These are phyloP conservation scores for Saturnispora zaruensis DNA, from an alignment of 805 yeast species.

Conservation along the genomic window DNA sequence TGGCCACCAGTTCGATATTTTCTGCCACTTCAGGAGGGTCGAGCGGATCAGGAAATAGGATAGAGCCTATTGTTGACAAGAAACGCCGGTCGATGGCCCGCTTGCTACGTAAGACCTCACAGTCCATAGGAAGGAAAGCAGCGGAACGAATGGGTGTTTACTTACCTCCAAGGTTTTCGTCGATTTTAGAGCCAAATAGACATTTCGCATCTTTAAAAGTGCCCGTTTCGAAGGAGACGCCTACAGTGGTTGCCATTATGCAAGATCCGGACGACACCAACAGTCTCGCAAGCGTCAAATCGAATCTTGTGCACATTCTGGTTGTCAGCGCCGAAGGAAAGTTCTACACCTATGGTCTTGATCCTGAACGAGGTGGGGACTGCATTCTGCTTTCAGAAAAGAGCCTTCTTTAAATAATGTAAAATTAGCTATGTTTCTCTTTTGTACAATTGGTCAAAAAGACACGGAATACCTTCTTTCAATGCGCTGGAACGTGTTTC, in stretches of 20 bases:
- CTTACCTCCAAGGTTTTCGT: conserved; percentile 74
- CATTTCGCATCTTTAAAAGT: conserved; percentile 76
- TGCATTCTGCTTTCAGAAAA: conserved; percentile 68
- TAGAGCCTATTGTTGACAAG: conserved; percentile 64
- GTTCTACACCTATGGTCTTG: conserved; percentile 76
- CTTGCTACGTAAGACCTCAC: conserved; percentile 69
- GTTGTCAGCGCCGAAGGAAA: conserved; percentile 85
- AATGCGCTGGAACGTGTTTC: not conserved
- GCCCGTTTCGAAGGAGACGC: conserved; percentile 35
- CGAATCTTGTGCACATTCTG: conserved; percentile 41
- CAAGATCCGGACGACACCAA: conserved; percentile 14
- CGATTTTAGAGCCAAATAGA: conserved; percentile 82
- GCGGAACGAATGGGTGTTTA: conserved; percentile 88
- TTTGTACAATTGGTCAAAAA: not conserved
- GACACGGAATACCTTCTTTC: not conserved
- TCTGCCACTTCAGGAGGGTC: conserved; percentile 25
- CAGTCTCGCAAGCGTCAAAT: conserved; percentile 13
- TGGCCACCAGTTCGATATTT: conserved; percentile 15
- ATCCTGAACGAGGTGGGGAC: conserved; percentile 89
- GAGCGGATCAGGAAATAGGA: conserved; percentile 20
- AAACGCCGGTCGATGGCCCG: conserved; percentile 67
- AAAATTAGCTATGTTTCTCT: not conserved
- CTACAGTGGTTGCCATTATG: conserved; percentile 40
- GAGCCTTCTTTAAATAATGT: conserved; percentile 22
- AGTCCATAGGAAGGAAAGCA: conserved; percentile 65